Evolutionary conservation across 176 grass and related monocot genomes (phyloP), one percentile per base, ranked within the genome.

Genomic region (Aegilops speltoides): DNA sequence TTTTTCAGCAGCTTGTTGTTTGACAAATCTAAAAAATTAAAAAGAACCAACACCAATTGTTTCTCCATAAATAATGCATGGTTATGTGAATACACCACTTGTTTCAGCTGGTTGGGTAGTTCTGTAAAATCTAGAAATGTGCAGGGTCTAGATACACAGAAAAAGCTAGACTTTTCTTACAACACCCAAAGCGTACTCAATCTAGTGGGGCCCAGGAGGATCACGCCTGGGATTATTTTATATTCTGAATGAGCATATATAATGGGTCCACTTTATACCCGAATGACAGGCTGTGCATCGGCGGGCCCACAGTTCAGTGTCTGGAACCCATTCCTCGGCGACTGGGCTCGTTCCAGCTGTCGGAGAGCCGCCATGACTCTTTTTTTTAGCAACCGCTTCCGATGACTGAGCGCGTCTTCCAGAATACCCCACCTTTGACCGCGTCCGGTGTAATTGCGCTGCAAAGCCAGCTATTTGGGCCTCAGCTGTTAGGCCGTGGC

Each of bases 221-320:
- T 69, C 87, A 79, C 74, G 64, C 81, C 50, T 71, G 32, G 32
- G 20, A 43, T 77, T 68, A 33, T 79, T 66, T 77, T 77, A 76
- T 31, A 9, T 69, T 46, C n/a, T 0, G 61, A 71, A 61, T 22
- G 60, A 72, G 3, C 12, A 43, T 38, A 41, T 9, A 24, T 7
- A 36, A 10, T 23, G 61, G 46, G 68, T 62, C 20, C 50, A 65
- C 45, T 8, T 1, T 75, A 50, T 50, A 75, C 72, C 72, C 0
- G 41, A 75, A 75, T 29, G 72, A 10, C 72, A 75, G 72, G 41
- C 41, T 75, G 72, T 75, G 41, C 72, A 28, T 0, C 0, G 1
- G 11, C 3, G 41, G 82, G 22, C 82, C 87, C 76, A 84, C 57
- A 2, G 65, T 31, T 79, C 81, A 89, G 15, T 59, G 19, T 0